phyloP scores from a whole-genome alignment of 352 stramenopile species.

The Blastocystis sp. region DNA sequence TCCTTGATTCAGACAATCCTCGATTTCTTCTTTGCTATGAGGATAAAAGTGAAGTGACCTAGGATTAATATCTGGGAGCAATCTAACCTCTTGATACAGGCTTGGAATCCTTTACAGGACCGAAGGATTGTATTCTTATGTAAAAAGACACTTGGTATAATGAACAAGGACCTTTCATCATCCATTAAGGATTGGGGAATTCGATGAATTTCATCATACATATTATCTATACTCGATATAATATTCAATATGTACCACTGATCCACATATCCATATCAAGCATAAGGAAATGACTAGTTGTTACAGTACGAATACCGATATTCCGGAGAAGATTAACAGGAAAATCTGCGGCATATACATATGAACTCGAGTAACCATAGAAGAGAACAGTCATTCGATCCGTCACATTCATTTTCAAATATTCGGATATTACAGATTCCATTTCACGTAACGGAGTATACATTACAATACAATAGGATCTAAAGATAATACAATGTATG shows the following conservation, averaged over 20 bases:
- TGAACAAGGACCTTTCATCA: neutral
- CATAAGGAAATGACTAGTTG: constrained; percentile 61
- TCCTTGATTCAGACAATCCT: neutral
- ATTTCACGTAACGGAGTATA: neutral
- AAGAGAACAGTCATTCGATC: neutral
- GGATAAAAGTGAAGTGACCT: neutral
- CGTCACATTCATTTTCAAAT: neutral
- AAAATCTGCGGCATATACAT: constrained; percentile 52
- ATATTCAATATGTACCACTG: neutral
- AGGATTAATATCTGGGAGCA: neutral
- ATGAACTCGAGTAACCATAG: neutral
- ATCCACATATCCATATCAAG: constrained; percentile 67
- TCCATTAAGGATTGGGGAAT: constrained; percentile 20
- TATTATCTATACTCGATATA: neutral
- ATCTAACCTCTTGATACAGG: neutral
- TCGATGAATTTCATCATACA: constrained; percentile 21
- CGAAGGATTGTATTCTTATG: neutral
- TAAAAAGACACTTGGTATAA: constrained; percentile 29
- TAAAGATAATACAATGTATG: neutral
- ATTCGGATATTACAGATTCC: neutral
- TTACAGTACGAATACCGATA: constrained; percentile 16
- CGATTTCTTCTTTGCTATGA: neutral
- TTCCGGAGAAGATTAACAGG: constrained; percentile 65
- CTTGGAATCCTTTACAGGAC: neutral
- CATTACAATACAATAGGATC: neutral